These are phyloP conservation scores for Lodderomyces margitis DNA, from an alignment of 1,139 yeast genomes.

Conservation along the genomic window DNA sequence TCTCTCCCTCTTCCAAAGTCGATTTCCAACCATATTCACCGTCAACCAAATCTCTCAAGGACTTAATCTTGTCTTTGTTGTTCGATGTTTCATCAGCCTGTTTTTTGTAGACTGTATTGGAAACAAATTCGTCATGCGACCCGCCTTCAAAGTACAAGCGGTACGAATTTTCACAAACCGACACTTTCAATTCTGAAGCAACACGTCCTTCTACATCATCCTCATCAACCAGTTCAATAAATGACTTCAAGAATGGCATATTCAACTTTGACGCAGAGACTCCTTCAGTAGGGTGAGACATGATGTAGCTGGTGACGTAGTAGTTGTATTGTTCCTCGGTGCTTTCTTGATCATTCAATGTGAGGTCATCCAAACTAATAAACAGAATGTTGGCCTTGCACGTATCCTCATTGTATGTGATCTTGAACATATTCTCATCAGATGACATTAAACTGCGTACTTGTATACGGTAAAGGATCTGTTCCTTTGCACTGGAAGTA, in stretches of 20 bases:
- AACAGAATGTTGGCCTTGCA: constrained; percentile 71
- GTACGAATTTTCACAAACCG: constrained; percentile 77
- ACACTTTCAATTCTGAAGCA: constrained; percentile 73
- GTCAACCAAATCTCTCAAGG: constrained; percentile 28
- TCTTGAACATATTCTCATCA: constrained; percentile 91
- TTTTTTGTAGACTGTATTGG: constrained; percentile 46
- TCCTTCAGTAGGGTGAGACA: constrained; percentile 98
- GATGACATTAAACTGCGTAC: constrained; percentile 77
- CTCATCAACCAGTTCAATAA: constrained; percentile 55
- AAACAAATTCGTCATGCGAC: constrained; percentile 78
- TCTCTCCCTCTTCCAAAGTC: constrained; percentile 26
- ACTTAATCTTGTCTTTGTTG: constrained; percentile 26
- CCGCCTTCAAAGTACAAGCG: constrained; percentile 76
- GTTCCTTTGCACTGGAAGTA: constrained; percentile 77
- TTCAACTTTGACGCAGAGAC: constrained; percentile 76
- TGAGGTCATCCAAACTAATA: constrained; percentile 83
- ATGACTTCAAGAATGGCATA: constrained; percentile 70
- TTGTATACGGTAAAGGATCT: constrained; percentile 85
- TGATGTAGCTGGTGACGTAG: constrained; percentile 85
- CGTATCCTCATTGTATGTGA: constrained; percentile 59
- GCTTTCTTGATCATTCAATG: constrained; percentile 72
- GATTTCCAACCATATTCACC: constrained; percentile 41
- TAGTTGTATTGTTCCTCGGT: constrained; percentile 87
- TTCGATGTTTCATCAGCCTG: constrained; percentile 24
- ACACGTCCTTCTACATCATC: constrained; percentile 66